A percentile compares a stretch with the other conserved stretches of the same genome.
phyloP scores from a whole-genome alignment of 345 rosid genomes.

The Chamaenerion angustifolium region DNA sequence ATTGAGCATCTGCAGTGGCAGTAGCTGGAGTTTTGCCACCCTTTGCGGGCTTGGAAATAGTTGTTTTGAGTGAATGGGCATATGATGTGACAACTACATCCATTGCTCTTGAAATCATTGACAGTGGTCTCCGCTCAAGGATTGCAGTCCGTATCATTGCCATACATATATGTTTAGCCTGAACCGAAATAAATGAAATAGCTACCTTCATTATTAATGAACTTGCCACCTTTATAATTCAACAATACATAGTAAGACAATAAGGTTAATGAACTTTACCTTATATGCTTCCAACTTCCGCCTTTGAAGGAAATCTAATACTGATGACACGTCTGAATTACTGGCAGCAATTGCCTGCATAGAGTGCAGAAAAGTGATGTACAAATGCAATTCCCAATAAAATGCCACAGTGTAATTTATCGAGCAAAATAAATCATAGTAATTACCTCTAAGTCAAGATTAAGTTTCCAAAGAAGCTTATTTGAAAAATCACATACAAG shows the following conservation, averaged over 20 bases:
- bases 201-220: not conserved
- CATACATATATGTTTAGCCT: constrained; percentile 89
- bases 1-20: constrained; percentile 17
- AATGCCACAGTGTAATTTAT: not conserved
- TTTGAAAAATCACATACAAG: constrained; percentile 64
- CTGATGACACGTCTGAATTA: constrained; percentile 79
- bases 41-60: constrained; percentile 49
- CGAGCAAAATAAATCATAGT: constrained; percentile 3
- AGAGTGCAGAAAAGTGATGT: constrained; percentile 10
- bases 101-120: constrained; percentile 62
- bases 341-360: constrained; percentile 87
- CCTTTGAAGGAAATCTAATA: constrained; percentile 81
- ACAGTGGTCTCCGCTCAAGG: constrained; percentile 78
- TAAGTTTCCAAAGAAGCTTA: constrained; percentile 75
- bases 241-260: not conserved
- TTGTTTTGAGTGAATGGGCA: constrained; percentile 54
- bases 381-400: not conserved
- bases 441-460: constrained; percentile 83
- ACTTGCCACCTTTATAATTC: no score
- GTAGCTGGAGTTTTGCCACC: constrained; percentile 29
- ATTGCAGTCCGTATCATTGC: constrained; percentile 52
- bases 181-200: constrained; percentile 15
- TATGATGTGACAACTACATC: constrained; percentile 69
- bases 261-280: constrained; percentile 22
- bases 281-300: constrained; percentile 83